These are phyloP conservation scores for Trichothecium sympodiale DNA, from an alignment of 2,329 filamentous ascomycete genomes.

Conservation along the genomic window DNA sequence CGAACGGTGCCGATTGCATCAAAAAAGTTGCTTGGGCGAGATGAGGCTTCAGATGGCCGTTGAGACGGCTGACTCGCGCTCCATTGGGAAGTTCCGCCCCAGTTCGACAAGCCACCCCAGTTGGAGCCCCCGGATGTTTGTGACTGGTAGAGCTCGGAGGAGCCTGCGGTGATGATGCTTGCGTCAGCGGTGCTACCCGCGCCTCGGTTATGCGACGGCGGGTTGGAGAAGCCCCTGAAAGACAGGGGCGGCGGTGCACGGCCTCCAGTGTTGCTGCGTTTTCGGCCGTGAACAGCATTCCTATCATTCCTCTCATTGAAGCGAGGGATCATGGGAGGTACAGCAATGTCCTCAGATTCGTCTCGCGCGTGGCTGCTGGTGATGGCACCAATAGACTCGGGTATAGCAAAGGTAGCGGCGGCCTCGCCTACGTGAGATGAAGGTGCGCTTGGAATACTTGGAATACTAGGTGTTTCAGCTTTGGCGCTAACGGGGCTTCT, in stretches of 20 bases:
- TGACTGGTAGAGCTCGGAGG: slow-evolving; percentile 51
- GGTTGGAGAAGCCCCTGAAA: slow-evolving; percentile 68
- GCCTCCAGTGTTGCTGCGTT: slow-evolving; percentile 81
- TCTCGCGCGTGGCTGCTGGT: slow-evolving; percentile 31
- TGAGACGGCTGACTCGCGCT: slow-evolving; percentile 35
- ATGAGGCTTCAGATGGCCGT: slow-evolving; percentile 46
- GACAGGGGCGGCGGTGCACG: slow-evolving; percentile 58
- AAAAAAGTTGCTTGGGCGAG: slow-evolving; percentile 55
- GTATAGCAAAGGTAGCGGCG: slow-evolving; percentile 20
- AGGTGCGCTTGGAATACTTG: slow-evolving; percentile 21
- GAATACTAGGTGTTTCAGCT: slow-evolving; percentile 14
- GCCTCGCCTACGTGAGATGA: slow-evolving; percentile 24
- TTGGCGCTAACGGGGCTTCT: slow-evolving; percentile 35
- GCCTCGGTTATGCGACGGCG: slow-evolving; percentile 29
- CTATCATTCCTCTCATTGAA: slow-evolving; percentile 44
- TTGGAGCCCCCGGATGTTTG: slow-evolving; percentile 41
- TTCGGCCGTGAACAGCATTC: slow-evolving; percentile 55
- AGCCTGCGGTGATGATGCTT: slow-evolving; percentile 46
- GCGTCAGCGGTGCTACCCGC: slow-evolving; percentile 47
- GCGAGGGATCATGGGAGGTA: slow-evolving; percentile 61
- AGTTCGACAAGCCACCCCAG: slow-evolving; percentile 27
- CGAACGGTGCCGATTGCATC: slow-evolving; percentile 83
- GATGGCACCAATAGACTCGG: slow-evolving; percentile 25
- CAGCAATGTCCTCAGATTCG: slow-evolving; percentile 48
- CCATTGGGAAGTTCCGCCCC: slow-evolving; percentile 22